phyloP scores from a whole-genome alignment of 352 stramenopile species.

The Blastocystis sp. region DNA sequence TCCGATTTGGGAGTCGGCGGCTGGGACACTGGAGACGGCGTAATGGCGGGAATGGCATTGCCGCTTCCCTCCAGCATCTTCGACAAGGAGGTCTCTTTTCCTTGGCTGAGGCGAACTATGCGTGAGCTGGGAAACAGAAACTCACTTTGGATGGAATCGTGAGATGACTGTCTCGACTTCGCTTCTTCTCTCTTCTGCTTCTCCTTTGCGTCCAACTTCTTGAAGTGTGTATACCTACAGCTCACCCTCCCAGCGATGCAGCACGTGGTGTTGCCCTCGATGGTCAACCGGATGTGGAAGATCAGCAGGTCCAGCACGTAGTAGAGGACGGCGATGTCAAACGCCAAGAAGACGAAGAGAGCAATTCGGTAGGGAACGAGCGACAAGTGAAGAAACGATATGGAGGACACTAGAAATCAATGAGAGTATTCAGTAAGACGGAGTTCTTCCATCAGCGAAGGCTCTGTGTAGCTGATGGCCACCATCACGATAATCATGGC shows the following conservation, averaged over 20 bases:
- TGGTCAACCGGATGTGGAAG: conserved; percentile 45
- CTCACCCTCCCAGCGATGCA: background rate
- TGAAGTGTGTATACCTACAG: conserved; percentile 46
- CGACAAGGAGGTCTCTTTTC: background rate
- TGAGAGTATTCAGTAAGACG: background rate
- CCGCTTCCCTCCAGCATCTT: background rate
- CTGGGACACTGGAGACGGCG: background rate
- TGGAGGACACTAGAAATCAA: background rate
- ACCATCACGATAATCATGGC: conserved; percentile 77
- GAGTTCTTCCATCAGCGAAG: background rate
- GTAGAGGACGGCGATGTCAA: conserved; percentile 15
- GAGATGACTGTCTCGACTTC: background rate
- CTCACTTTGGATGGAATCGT: background rate
- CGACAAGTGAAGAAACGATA: background rate
- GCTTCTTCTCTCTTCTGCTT: background rate
- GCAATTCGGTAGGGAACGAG: conserved; percentile 1
- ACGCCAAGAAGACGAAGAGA: background rate
- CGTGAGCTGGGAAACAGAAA: background rate
- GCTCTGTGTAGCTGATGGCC: conserved; percentile 37
- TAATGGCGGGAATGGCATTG: background rate
- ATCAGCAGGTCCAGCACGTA: conserved; percentile 52
- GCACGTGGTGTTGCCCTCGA: conserved; percentile 29
- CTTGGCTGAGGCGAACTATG: background rate
- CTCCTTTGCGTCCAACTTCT: conserved; percentile 5
- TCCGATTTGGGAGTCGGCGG: background rate